Evolutionary conservation across 2,329 filamentous ascomycete species (phyloP).

Genomic region (Fusarium circinatum): DNA sequence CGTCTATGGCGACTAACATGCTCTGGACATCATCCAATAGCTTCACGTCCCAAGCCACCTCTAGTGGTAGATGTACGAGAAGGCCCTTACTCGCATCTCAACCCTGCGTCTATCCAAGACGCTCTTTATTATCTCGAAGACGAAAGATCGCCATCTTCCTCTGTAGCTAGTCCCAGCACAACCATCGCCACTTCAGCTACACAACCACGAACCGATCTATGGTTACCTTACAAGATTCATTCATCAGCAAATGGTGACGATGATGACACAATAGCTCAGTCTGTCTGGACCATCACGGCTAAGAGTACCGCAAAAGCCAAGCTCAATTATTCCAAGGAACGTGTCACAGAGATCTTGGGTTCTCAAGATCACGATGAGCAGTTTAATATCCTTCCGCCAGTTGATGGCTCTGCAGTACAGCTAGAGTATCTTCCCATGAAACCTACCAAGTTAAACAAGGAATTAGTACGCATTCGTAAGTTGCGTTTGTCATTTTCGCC

Average conservation of each 20-base stretch:
- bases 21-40: conserved; percentile 12
- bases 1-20: neutral
- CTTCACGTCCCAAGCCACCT: conserved; percentile 20
- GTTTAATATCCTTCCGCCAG: conserved; percentile 34
- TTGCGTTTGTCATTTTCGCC: conserved; percentile 17
- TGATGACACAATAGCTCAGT: conserved; percentile 43
- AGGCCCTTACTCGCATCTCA: conserved; percentile 51
- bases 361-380: conserved; percentile 13
- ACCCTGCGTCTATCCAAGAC: conserved; percentile 48
- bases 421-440: conserved; percentile 55
- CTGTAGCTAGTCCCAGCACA: neutral
- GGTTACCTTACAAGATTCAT: conserved; percentile 40
- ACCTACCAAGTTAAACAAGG: conserved; percentile 56
- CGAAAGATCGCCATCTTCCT: neutral
- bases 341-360: conserved; percentile 8
- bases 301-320: conserved; percentile 46
- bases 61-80: conserved; percentile 35
- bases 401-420: conserved; percentile 48
- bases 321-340: conserved; percentile 46
- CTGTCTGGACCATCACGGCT: conserved; percentile 46
- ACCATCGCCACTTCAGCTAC: neutral
- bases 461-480: conserved; percentile 60
- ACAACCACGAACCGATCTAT: conserved; percentile 26
- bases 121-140: conserved; percentile 49
- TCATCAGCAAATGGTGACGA: conserved; percentile 43